Evolutionary conservation across 306 rosid genomes (phyloP).

Genomic region (Senna siamea): DNA sequence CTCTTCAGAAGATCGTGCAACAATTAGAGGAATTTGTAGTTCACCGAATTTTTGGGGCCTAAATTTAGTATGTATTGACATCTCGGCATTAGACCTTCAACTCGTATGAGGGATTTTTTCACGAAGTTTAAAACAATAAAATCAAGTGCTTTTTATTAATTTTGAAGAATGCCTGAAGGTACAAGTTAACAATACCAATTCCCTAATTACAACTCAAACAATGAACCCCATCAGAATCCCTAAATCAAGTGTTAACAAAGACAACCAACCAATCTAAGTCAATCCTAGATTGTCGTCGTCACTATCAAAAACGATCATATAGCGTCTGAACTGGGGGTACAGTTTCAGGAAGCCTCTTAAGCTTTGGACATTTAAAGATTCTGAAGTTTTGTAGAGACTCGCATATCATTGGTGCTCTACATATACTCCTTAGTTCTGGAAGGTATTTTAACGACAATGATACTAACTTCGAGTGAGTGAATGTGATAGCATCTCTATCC

Average conservation of each 20-base stretch:
- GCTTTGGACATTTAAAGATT: constrained; percentile 32
- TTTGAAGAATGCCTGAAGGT: background rate
- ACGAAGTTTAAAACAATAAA: no score
- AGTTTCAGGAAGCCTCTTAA: constrained; percentile 7
- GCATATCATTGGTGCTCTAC: constrained; percentile 25
- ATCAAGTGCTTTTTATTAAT: no score
- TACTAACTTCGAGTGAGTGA: constrained; percentile 6
- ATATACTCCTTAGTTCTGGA: constrained; percentile 28
- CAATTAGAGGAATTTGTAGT: no score
- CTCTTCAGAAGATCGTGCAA: no score
- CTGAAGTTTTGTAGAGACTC: constrained; percentile 20
- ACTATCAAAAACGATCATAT: constrained; percentile 12
- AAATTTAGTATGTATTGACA: no score
- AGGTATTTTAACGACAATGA: constrained; percentile 24
- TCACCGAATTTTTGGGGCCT: no score
- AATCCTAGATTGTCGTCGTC: constrained; percentile 15
- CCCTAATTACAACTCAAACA: constrained; percentile 18
- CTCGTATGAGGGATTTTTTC: no score
- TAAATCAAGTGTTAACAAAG: no score
- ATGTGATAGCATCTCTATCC: background rate
- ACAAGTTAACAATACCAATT: background rate
- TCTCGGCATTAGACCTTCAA: no score
- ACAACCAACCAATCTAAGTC: background rate
- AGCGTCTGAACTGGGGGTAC: constrained; percentile 21
- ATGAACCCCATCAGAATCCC: background rate